These are phyloP conservation scores for Coemansia sp. DNA, from an alignment of 192 early-diverging fungal genomes.

Conservation along the genomic window DNA sequence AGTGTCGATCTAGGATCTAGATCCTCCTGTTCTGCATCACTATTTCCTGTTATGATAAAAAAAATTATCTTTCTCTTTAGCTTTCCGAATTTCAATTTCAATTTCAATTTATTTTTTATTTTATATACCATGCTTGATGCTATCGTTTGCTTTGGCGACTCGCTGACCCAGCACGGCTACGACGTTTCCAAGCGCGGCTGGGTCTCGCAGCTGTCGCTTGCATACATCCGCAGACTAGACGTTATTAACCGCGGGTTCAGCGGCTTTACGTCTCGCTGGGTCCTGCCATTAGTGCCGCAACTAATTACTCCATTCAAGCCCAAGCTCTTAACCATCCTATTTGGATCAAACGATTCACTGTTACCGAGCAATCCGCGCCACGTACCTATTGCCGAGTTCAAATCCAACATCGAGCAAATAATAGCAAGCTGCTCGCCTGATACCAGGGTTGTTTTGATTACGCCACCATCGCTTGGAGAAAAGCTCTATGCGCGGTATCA, in stretches of 20 bases:
- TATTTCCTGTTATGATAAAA: no score
- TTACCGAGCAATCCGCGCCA: conserved; percentile 10
- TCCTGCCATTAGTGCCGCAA: conserved; percentile 3
- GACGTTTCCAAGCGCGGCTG: conserved; percentile 39
- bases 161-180: conserved; percentile 48
- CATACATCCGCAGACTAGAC: conserved; percentile 32
- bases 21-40: no score
- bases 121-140: neutral
- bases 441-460: conserved; percentile 30
- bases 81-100: neutral
- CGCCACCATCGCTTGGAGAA: conserved; percentile 35
- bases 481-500: conserved; percentile 1
- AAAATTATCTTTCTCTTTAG: neutral
- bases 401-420: conserved; percentile 13
- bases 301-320: conserved; percentile 7
- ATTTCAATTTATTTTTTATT: neutral
- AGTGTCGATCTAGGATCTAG: no score
- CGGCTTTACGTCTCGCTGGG: conserved; percentile 42
- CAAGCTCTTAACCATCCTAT: conserved; percentile 24
- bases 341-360: conserved; percentile 48
- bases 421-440: conserved; percentile 7
- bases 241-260: conserved; percentile 44
- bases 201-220: conserved; percentile 32
- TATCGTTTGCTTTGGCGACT: conserved; percentile 50
- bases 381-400: conserved; percentile 42